A percentile compares a stretch with the other conserved stretches of the same genome.
These are phyloP conservation scores for Colletotrichum shisoi DNA, from an alignment of 2,329 filamentous ascomycete species.

Conservation along the genomic window DNA sequence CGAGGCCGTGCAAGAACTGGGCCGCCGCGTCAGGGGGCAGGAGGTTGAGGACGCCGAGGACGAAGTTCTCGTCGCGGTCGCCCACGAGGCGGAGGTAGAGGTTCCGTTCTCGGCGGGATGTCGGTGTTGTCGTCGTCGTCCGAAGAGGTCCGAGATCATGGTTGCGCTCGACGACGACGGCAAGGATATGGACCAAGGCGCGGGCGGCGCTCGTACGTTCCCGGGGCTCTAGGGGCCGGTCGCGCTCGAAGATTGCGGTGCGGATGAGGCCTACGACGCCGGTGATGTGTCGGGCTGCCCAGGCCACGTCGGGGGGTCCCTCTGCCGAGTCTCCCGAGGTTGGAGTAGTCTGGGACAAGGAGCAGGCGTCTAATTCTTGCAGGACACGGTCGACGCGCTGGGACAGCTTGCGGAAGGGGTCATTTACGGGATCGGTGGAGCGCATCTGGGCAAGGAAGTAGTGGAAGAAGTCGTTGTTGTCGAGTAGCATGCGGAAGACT, in stretches of 20 bases:
- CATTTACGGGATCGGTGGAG: conserved; percentile 55
- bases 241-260: conserved; percentile 51
- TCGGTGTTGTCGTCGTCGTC: conserved; percentile 23
- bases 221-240: conserved; percentile 48
- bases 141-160: conserved; percentile 47
- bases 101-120: conserved; percentile 50
- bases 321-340: conserved; percentile 42
- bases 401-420: conserved; percentile 59
- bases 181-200: conserved; percentile 59
- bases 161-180: conserved; percentile 54
- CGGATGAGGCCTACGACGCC: conserved; percentile 55
- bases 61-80: conserved; percentile 54
- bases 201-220: conserved; percentile 58
- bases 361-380: conserved; percentile 52
- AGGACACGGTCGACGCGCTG: conserved; percentile 60
- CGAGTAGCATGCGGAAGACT: conserved; percentile 62
- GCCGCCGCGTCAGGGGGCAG: conserved; percentile 55
- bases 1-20: conserved; percentile 53
- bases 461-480: conserved; percentile 63
- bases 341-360: conserved; percentile 23
- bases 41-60: conserved; percentile 54
- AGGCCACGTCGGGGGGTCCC: conserved; percentile 52
- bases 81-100: conserved; percentile 60
- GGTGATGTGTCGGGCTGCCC: conserved; percentile 60
- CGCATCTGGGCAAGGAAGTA: conserved; percentile 59